Percentiles rank a stretch among this genome's conserved stretches.
Evolutionary conservation across 2,329 filamentous ascomycete genomes (phyloP).

Genomic region (Zasmidium cellare): DNA sequence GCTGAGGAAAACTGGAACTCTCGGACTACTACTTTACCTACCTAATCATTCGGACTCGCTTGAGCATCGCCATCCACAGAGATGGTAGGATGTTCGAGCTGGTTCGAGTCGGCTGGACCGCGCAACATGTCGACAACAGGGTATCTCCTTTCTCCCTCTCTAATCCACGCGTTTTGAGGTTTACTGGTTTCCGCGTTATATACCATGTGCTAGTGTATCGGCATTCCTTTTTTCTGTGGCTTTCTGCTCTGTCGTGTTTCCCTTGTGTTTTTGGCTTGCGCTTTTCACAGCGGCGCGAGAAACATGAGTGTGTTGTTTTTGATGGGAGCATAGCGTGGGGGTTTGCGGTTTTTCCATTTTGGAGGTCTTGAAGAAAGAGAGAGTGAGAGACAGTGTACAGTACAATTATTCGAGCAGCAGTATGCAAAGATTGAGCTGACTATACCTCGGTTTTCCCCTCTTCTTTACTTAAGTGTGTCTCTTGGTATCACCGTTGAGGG

Average conservation of each 20-base stretch:
- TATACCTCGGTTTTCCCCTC: background rate
- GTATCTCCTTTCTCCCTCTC: constrained; percentile 8
- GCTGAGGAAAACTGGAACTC: background rate
- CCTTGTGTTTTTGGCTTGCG: constrained; percentile 1
- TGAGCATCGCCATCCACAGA: background rate
- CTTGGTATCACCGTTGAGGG: too few relatives aligned
- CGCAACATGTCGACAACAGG: background rate
- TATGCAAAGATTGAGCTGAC: constrained; percentile 6
- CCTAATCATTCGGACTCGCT: background rate
- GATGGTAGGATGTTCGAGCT: background rate
- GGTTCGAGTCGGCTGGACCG: constrained; percentile 14
- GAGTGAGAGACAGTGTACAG: constrained; percentile 10
- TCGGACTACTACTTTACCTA: constrained; percentile 1
- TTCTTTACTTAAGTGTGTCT: background rate
- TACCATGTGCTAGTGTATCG: constrained; percentile 28
- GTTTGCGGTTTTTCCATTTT: constrained; percentile 1
- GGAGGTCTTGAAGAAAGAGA: too few relatives aligned
- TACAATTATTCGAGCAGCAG: constrained; percentile 15
- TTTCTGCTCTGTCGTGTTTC: background rate
- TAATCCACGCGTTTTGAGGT: constrained; percentile 5
- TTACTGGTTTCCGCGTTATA: constrained; percentile 18
- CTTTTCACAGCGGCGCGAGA: constrained; percentile 9
- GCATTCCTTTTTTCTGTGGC: constrained; percentile 12
- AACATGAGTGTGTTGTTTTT: background rate
- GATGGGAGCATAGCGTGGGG: constrained; percentile 19